Conservation (phyloP, 2,329 filamentous ascomycete species). For the Aspergillus neoniger region DNA sequence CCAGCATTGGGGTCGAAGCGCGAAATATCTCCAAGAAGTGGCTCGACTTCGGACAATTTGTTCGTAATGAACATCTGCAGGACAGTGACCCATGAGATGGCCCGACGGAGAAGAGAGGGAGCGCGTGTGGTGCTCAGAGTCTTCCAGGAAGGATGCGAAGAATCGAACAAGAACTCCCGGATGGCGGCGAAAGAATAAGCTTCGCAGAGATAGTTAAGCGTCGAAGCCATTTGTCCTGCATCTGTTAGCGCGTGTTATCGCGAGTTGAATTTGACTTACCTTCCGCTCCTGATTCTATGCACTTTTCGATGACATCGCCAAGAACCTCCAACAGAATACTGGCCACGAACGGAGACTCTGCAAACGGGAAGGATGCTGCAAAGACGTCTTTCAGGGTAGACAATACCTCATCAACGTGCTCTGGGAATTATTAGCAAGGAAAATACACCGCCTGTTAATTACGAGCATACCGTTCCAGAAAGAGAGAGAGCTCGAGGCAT, state of each 20-base stretch:
- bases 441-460: too few species aligned
- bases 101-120: slow-evolving; percentile 39
- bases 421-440: slow-evolving; percentile 24
- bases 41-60: slow-evolving; percentile 20
- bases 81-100: slow-evolving; percentile 34
- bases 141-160: slow-evolving; percentile 28
- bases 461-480: slow-evolving; percentile 36
- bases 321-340: slow-evolving; percentile 41
- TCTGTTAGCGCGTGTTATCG: slow-evolving; percentile 11
- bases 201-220: slow-evolving; percentile 28
- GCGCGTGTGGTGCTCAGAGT: slow-evolving; percentile 33
- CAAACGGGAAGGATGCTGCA: slow-evolving; percentile 27
- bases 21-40: slow-evolving; percentile 30
- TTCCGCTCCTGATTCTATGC: slow-evolving; percentile 32
- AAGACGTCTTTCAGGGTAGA: slow-evolving; percentile 30
- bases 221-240: slow-evolving; percentile 22
- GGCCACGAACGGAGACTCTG: slow-evolving; percentile 38
- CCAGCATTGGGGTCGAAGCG: slow-evolving; percentile 36
- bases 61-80: slow-evolving; percentile 27
- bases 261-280: slow-evolving; percentile 22
- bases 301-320: slow-evolving; percentile 38
- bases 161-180: slow-evolving; percentile 29
- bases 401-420: slow-evolving; percentile 30
- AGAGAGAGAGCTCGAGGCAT: slow-evolving; percentile 34
- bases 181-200: slow-evolving; percentile 31